A percentile compares a stretch with the other conserved stretches of the same genome.
Conservation (phyloP, 108 stramenopile genomes). For the Pseudonitzschia multiseries region DNA sequence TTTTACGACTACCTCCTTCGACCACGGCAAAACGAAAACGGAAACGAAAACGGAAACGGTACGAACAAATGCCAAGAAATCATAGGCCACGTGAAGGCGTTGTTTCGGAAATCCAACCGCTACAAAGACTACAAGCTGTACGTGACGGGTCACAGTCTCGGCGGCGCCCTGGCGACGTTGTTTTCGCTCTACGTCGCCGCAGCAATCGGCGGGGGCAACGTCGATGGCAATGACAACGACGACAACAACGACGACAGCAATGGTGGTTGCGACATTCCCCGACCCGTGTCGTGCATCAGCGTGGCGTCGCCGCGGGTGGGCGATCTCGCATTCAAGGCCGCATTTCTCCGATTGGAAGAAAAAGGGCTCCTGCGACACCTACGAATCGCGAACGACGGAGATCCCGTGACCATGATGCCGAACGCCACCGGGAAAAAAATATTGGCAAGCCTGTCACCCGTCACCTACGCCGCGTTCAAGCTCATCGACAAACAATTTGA, state of each 20-base stretch:
- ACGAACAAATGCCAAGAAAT: conserved; percentile 47
- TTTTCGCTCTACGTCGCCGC: conserved; percentile 65
- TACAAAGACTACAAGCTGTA: conserved; percentile 45
- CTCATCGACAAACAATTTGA: conserved; percentile 11
- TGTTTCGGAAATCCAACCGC: conserved; percentile 41
- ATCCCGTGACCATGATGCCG: conserved; percentile 73
- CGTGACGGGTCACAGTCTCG: conserved; percentile 73
- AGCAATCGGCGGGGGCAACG: background rate
- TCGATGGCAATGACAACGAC: too few species aligned
- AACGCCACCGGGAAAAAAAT: conserved; percentile 31
- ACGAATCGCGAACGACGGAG: conserved; percentile 69
- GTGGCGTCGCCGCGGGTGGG: conserved; percentile 42
- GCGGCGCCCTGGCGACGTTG: conserved; percentile 73
- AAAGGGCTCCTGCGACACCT: conserved; percentile 59
- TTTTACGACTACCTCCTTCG: conserved; percentile 71
- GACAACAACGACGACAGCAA: too few species aligned
- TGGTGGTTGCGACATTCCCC: conserved; percentile 12
- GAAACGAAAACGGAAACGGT: too few species aligned
- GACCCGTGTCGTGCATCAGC: conserved; percentile 22
- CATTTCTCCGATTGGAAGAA: conserved; percentile 69
- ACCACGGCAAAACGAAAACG: conserved; percentile 24
- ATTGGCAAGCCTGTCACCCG: conserved; percentile 5
- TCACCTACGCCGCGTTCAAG: conserved; percentile 22
- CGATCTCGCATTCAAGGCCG: conserved; percentile 54
- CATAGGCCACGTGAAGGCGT: conserved; percentile 43